Evolutionary conservation across 768 basidiomycete species (phyloP).

Genomic region (Punctularia strigosozonata): DNA sequence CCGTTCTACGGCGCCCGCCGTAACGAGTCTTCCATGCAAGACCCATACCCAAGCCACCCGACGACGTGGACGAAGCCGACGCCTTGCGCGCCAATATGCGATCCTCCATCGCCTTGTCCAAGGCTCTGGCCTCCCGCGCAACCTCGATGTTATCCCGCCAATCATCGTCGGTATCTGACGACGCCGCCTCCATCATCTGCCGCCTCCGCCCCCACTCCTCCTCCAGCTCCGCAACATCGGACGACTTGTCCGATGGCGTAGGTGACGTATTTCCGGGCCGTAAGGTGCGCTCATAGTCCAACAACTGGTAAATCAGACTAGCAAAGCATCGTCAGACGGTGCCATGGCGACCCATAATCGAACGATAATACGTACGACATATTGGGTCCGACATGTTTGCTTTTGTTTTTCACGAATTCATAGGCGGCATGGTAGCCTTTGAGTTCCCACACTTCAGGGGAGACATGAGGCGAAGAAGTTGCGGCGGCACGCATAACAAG

Average conservation of each 20-base stretch:
- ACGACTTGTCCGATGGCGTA: slow-evolving; percentile 41
- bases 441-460: slow-evolving; percentile 65
- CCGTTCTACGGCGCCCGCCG: slow-evolving; percentile 55
- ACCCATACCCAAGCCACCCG: slow-evolving; percentile 50
- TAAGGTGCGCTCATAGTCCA: slow-evolving; percentile 79
- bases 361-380: slow-evolving; percentile 69
- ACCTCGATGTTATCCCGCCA: slow-evolving; percentile 46
- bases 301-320: slow-evolving; percentile 86
- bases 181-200: slow-evolving; percentile 42
- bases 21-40: slow-evolving; percentile 55
- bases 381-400: slow-evolving; percentile 81
- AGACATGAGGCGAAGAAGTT: slow-evolving; percentile 48
- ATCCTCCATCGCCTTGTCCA: slow-evolving; percentile 84
- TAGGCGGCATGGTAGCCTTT: slow-evolving; percentile 89
- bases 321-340: slow-evolving; percentile 6
- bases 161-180: slow-evolving; percentile 32
- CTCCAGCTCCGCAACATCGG: slow-evolving; percentile 47
- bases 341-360: not conserved
- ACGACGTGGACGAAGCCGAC: slow-evolving; percentile 52
- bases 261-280: slow-evolving; percentile 38
- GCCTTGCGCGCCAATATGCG: slow-evolving; percentile 65
- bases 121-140: slow-evolving; percentile 68
- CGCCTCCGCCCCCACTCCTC: slow-evolving; percentile 75
- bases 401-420: slow-evolving; percentile 81
- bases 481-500: slow-evolving; percentile 91